A percentile compares a stretch with the other conserved stretches of the same genome.
Evolutionary conservation across 139 green algal genomes (phyloP).

Genomic region (Penium margaritaceum): DNA sequence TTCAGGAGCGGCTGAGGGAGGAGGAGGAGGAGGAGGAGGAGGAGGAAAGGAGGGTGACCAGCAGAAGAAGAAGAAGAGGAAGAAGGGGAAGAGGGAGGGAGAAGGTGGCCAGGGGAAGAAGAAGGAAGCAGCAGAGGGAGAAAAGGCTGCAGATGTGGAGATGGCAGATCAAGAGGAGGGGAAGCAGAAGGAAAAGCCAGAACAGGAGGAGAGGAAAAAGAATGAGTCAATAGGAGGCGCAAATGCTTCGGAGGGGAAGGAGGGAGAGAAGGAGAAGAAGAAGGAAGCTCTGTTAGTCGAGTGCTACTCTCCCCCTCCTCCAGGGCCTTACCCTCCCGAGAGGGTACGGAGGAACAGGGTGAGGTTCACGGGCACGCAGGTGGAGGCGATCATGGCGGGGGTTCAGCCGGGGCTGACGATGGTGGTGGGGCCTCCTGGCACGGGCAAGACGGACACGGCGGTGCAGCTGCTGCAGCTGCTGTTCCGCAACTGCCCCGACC

Average conservation of each 20-base stretch:
- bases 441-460: conserved; percentile 93
- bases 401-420: conserved; percentile 87
- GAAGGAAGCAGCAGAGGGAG: too few relatives aligned
- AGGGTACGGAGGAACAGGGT: conserved; percentile 70
- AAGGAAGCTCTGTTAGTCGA: conserved; percentile 43
- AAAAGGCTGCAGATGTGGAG: too few relatives aligned
- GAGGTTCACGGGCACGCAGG: conserved; percentile 80
- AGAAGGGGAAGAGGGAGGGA: conserved; percentile 10
- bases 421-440: conserved; percentile 91
- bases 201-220: neutral
- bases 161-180: too few relatives aligned
- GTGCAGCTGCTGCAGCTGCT: conserved; percentile 84
- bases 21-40: too few relatives aligned
- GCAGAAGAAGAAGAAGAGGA: neutral
- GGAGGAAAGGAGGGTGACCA: neutral
- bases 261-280: neutral
- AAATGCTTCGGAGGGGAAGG: neutral
- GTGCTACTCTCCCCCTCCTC: conserved; percentile 69
- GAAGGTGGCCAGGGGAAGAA: conserved; percentile 7
- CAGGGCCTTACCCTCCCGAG: conserved; percentile 82
- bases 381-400: conserved; percentile 69
- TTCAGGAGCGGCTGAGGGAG: too few relatives aligned
- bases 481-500: conserved; percentile 84
- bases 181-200: too few relatives aligned
- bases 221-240: neutral